Evolutionary conservation across 23 red algal genomes (phyloP).

Genomic region (Gracilariopsis chorda): DNA sequence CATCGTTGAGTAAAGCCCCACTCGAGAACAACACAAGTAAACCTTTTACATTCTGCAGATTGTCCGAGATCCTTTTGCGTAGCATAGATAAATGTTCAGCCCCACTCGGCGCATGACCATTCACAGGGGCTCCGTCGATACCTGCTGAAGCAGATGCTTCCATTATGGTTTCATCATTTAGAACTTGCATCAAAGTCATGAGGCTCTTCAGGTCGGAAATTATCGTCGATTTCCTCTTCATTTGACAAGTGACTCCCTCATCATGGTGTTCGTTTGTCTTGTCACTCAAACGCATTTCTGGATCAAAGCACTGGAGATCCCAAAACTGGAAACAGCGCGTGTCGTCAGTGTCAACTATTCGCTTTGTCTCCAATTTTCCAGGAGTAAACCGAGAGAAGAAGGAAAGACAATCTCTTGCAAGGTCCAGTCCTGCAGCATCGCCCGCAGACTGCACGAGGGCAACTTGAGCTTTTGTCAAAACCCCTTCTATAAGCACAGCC

Average conservation of each 20-base stretch:
- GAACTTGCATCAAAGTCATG: neutral
- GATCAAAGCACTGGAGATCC: constrained; percentile 26
- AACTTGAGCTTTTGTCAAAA: constrained; percentile 24
- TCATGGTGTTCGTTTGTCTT: neutral
- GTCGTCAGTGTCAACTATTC: constrained; percentile 52
- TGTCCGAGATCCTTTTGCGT: neutral
- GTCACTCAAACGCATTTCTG: neutral
- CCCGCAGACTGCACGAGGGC: constrained; percentile 2
- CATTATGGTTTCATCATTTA: neutral
- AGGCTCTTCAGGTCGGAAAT: constrained; percentile 19
- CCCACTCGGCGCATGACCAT: neutral
- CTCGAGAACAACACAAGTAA: neutral
- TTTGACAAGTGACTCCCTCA: constrained; percentile 2
- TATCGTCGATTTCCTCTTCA: neutral
- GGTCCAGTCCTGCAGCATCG: constrained; percentile 11
- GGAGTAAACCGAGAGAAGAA: constrained; percentile 25
- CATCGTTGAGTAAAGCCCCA: neutral
- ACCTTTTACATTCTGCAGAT: neutral
- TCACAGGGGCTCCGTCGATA: neutral
- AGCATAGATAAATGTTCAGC: neutral
- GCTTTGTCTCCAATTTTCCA: neutral
- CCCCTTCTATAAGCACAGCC: constrained; percentile 2
- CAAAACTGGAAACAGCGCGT: constrained; percentile 49
- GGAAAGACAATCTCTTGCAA: constrained; percentile 22
- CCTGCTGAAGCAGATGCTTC: neutral